Evolutionary conservation across 805 yeast genomes (phyloP).

Genomic region (Kuraishia ogatae): DNA sequence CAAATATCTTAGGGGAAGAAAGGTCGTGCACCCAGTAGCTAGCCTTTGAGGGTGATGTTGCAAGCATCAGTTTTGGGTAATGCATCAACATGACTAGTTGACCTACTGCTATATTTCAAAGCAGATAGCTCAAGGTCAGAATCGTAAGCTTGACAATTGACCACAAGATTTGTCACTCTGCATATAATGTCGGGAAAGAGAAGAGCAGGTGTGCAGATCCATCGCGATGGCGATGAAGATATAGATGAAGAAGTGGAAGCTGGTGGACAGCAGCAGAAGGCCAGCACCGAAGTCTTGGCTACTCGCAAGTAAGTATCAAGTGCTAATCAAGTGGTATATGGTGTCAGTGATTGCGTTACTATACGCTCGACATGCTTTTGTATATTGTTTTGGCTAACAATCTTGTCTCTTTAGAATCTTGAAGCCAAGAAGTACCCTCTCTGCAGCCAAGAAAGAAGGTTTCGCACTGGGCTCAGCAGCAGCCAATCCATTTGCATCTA

Average conservation of each 20-base stretch:
- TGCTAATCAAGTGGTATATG: too few relatives aligned
- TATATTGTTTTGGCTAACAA: too few relatives aligned
- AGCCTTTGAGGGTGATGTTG: neutral
- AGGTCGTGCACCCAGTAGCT: neutral
- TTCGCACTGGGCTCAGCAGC: neutral
- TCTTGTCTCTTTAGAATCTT: conserved; percentile 30
- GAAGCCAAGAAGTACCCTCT: conserved; percentile 6
- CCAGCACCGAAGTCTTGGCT: conserved; percentile 50
- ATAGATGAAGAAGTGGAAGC: conserved; percentile 19
- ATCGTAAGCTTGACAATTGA: neutral
- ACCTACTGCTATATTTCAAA: neutral
- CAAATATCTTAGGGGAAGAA: neutral
- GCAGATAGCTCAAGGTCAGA: neutral
- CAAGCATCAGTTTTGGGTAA: neutral
- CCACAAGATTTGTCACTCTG: neutral
- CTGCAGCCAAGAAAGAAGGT: neutral
- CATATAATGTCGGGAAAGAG: conserved; percentile 52
- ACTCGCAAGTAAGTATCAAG: conserved; percentile 32
- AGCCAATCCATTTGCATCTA: neutral
- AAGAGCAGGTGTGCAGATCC: conserved; percentile 55
- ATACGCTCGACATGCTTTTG: too few relatives aligned
- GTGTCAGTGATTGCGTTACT: too few relatives aligned
- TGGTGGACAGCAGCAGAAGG: conserved; percentile 20
- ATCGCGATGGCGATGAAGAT: conserved; percentile 25
- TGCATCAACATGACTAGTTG: neutral